Evolutionary conservation across 1,139 yeast genomes (phyloP).

Genomic region (Debaryomyces sp.): DNA sequence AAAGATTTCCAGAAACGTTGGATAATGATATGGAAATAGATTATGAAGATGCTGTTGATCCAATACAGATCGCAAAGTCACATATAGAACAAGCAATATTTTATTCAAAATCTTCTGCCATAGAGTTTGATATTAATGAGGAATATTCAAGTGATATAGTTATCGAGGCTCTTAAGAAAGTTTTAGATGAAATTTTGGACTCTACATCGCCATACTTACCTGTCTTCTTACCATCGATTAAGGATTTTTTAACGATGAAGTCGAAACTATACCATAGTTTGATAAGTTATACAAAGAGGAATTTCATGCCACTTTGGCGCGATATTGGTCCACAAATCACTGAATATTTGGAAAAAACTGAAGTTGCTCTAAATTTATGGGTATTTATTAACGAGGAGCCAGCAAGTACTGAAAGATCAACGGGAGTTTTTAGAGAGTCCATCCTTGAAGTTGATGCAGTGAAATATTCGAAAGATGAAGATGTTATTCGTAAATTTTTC

Average conservation of each 20-base stretch:
- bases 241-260: constrained; percentile 29
- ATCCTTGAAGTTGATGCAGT: constrained; percentile 14
- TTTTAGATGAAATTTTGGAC: constrained; percentile 57
- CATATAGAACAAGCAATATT: constrained; percentile 84
- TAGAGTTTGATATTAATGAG: constrained; percentile 57
- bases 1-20: constrained; percentile 38
- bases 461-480: constrained; percentile 15
- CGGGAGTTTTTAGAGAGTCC: constrained; percentile 19
- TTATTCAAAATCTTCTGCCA: constrained; percentile 49
- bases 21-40: constrained; percentile 13
- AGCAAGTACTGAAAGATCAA: constrained; percentile 11
- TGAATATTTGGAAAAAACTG: constrained; percentile 57
- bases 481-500: constrained; percentile 30
- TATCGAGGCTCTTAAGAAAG: constrained; percentile 49
- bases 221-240: constrained; percentile 27
- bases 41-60: constrained; percentile 19
- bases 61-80: constrained; percentile 55
- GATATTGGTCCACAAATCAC: constrained; percentile 39
- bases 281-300: constrained; percentile 45
- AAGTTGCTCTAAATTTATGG: constrained; percentile 58
- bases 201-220: constrained; percentile 46
- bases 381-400: constrained; percentile 27
- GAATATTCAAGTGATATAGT: constrained; percentile 38
- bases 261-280: constrained; percentile 38
- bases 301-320: constrained; percentile 44